Evolutionary conservation across 805 yeast species (phyloP), one percentile per base, ranked within the genome.

Genomic region (Jamesozyma rosinii): DNA sequence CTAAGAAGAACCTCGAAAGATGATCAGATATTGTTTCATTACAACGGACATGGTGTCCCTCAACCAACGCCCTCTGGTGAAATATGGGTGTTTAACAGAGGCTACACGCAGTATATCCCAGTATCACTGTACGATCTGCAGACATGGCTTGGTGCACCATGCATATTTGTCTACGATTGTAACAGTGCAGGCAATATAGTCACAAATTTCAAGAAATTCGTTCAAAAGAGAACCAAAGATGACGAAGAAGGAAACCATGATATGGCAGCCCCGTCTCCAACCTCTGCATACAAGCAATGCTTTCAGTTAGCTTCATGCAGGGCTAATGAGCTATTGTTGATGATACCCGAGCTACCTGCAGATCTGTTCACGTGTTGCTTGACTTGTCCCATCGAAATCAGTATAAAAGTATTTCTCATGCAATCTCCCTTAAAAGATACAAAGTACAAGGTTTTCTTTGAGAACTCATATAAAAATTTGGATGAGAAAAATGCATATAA

Each of bases 11-110:
- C 83, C 45, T 95, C 97, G 2, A 86, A 89, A 57, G 97, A 90
- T 48, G 97, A 90, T 59, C 72, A 98, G 46, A 83, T 90, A 9
- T 62, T 92, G 42, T 90, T 92, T 61, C 97, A 92, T 61, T 92
- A 92, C 61, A 92, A 92, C 54, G 98, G 98, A 5, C 98, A 92
- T 59, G 98, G 98, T 20, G 98, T 92, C 1, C 98, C 98, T 0
- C 87, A 87, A 54, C 97, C 98, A 0, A 92, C 98, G 0, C 79
- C 87, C 30, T 78, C 89, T 37, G 98, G 98, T 20, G 98, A 92
- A 58, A 86, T 92, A 22, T 92, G 98, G 98, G 97, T 92, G 10
- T 92, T 92, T 68, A 92, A 92, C 63, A 71, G 97, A 51, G 95
- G 95, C 1, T 92, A 89, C 61, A 92, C 98, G 1, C 98, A 92